These are phyloP conservation scores for Phytopythium ostracodes DNA, from an alignment of 352 stramenopile species.

Conservation along the genomic window DNA sequence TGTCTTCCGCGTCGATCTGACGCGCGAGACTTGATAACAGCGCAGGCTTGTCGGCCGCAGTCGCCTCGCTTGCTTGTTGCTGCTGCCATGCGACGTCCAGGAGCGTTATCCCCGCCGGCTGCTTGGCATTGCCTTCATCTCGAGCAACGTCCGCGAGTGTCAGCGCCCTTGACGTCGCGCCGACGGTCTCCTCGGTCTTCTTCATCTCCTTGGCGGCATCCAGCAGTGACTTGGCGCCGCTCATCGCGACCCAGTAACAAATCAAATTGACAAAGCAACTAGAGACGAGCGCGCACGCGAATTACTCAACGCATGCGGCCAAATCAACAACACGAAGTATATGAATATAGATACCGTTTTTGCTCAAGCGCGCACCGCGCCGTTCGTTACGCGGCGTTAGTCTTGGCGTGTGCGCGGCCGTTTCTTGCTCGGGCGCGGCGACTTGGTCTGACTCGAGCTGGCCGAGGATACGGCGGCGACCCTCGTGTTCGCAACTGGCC, in stretches of 20 bases:
- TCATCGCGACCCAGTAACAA: not conserved
- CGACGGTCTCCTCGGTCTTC: not conserved
- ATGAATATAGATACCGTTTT: slow-evolving; percentile 10
- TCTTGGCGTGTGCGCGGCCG: slow-evolving; percentile 19
- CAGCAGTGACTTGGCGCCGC: slow-evolving; percentile 23
- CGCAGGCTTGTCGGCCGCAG: slow-evolving; percentile 11
- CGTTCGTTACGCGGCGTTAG: not conserved
- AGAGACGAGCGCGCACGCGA: not conserved
- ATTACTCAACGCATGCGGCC: not conserved
- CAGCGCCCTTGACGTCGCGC: slow-evolving; percentile 8
- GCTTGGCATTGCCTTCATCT: slow-evolving; percentile 4
- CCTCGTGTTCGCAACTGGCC: not conserved
- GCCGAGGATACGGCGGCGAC: not conserved
- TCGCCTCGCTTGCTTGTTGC: not conserved
- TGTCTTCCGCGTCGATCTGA: slow-evolving; percentile 46
- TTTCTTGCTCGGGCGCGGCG: slow-evolving; percentile 36
- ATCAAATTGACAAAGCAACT: not conserved
- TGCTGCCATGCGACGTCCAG: slow-evolving; percentile 43
- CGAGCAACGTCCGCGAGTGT: slow-evolving; percentile 42
- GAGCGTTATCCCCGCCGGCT: slow-evolving; percentile 16
- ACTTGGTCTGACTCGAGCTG: slow-evolving; percentile 8
- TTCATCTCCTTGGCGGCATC: slow-evolving; percentile 54
- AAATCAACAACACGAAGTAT: slow-evolving; percentile 17
- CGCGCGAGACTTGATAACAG: slow-evolving; percentile 33
- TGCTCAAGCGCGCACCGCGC: not conserved